Conservation (phyloP, 2,329 filamentous ascomycete genomes). For the Penicillium sp. region DNA sequence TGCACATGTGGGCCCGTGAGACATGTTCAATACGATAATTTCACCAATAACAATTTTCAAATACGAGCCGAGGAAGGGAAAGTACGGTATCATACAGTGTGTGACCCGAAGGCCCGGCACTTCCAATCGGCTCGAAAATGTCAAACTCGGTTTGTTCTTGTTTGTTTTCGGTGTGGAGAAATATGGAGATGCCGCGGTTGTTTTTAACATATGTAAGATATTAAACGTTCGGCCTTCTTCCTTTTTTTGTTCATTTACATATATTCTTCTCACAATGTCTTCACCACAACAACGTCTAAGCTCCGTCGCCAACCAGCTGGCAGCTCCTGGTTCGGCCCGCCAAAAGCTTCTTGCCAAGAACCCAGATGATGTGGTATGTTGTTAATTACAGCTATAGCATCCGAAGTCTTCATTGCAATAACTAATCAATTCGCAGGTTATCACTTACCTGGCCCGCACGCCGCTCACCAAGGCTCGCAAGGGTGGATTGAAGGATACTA, state of each 20-base stretch:
- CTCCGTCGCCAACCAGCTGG: slow-evolving; percentile 44
- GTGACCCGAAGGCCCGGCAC: slow-evolving; percentile 22
- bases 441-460: slow-evolving; percentile 40
- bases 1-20: background rate
- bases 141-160: too few relatives aligned
- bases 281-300: slow-evolving; percentile 39
- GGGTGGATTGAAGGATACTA: slow-evolving; percentile 42
- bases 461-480: slow-evolving; percentile 42
- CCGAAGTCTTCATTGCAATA: background rate
- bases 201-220: slow-evolving; percentile 14
- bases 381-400: background rate
- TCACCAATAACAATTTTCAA: background rate
- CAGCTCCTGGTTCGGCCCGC: slow-evolving; percentile 29
- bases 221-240: background rate
- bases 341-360: slow-evolving; percentile 36
- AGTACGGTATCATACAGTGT: slow-evolving; percentile 31
- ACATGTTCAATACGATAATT: background rate
- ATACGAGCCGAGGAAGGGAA: slow-evolving; percentile 20
- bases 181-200: slow-evolving; percentile 20
- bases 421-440: slow-evolving; percentile 32
- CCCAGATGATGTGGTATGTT: slow-evolving; percentile 41
- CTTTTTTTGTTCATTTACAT: background rate
- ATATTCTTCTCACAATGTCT: slow-evolving; percentile 32
- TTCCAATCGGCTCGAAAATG: slow-evolving; percentile 21
- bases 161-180: background rate